Base-by-base conservation (phyloP, 495 filamentous ascomycete genomes). In the Podospora tetraspora region DNA sequence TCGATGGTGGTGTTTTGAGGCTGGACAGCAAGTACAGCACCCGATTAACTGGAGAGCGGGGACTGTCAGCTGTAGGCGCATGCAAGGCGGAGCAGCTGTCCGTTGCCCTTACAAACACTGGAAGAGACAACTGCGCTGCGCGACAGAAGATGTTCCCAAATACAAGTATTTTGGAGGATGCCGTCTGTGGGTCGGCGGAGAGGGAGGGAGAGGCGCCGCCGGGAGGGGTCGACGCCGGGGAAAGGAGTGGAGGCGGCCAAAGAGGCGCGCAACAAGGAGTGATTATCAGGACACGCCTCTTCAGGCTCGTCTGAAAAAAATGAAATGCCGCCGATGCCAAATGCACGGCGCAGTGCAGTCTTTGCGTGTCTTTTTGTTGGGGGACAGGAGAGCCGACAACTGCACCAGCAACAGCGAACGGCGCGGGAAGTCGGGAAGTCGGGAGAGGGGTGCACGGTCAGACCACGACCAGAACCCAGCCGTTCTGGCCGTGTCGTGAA, bases 361-460 rank as follows among this genome's bases (percentile, higher is more conserved):
- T 23, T 25, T 21, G 34, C 21, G 7, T 8, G 22, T 10, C 52
- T 52, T 29, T 19, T 23, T 56, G 52, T 52, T 34, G 21, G 63
- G 52, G 63, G 25, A 66, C 25, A 52, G 27, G 64, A 52, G 43
- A 52, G 43, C 43, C 43, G 43, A 8, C 43, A 32, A 32, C 8
- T 11, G 30, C 30, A 32, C 8, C 30, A 0, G 12, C 43, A 52
- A 52, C 43, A 52, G 43, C 43, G 43, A 52, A 52, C 43, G 16
- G 43, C 43, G 43, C 43, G 43, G 43, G 43, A 52, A 52, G 34
- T 16, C 16, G 57, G n/a, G 23, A 29, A 23, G 57, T 25, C 27
- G 9, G 57, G 57, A 59, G 65, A 66, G 65, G 65, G 43, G 34
- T 56, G 65, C 65, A 61, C 59, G 19, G 65, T 66, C 25, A 61